A percentile compares a stretch with the other conserved stretches of the same genome.
Conservation (phyloP, 306 rosid genomes). For the Fragaria nilgerrensis region DNA sequence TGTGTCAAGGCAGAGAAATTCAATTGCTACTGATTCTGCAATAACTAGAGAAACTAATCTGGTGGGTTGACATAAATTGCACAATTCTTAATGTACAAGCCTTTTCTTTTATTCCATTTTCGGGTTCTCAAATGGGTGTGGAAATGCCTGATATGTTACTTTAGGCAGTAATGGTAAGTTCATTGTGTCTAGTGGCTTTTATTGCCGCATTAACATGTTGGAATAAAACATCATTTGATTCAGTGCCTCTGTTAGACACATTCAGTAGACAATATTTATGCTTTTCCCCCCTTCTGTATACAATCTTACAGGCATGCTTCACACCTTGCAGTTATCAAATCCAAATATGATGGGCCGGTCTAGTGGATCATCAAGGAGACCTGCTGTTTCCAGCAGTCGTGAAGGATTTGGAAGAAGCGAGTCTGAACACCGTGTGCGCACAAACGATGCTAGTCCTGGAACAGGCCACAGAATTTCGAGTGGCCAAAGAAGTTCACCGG, state of each 20-base stretch:
- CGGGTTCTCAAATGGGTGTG: not conserved
- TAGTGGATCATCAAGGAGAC: conserved; percentile 85
- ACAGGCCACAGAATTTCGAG: conserved; percentile 55
- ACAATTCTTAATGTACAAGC: not conserved
- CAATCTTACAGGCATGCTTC: conserved; percentile 9
- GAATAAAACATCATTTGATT: not conserved
- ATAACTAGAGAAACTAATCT: conserved; percentile 34
- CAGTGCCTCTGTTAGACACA: not conserved
- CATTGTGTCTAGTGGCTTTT: not conserved
- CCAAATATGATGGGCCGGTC: conserved; percentile 64
- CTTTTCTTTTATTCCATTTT: not conserved
- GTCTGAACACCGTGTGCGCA: conserved; percentile 58
- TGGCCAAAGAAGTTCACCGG: conserved; percentile 72
- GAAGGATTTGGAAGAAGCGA: conserved; percentile 73
- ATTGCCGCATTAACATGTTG: not conserved
- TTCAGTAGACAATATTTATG: not conserved
- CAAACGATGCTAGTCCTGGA: conserved; percentile 76
- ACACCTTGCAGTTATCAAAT: conserved; percentile 48
- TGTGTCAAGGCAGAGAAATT: conserved; percentile 44
- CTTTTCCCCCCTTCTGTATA: not conserved
- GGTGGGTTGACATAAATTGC: conserved; percentile 36
- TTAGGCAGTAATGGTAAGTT: not conserved
- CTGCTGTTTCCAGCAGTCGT: conserved; percentile 70
- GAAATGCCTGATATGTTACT: not conserved
- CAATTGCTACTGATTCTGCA: conserved; percentile 34